Conservation (phyloP, 805 yeast genomes). For the Spathaspora sp. region DNA sequence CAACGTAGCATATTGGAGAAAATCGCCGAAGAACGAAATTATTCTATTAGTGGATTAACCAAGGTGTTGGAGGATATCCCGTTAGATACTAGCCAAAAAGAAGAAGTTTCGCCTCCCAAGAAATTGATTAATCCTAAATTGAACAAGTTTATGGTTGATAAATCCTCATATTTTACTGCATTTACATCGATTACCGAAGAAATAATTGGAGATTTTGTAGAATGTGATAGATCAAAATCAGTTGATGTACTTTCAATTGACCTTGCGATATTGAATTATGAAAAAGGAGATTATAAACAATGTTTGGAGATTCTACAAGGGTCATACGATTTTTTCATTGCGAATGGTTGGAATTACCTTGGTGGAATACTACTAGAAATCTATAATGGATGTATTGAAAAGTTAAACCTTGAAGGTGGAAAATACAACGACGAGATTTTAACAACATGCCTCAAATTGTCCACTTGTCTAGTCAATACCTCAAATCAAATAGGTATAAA, state of each 20-base stretch:
- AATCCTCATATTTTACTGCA: conserved; percentile 16
- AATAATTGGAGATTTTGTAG: conserved; percentile 50
- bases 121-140: background rate
- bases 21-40: conserved; percentile 19
- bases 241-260: conserved; percentile 76
- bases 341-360: conserved; percentile 72
- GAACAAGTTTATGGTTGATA: conserved; percentile 4
- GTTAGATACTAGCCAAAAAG: conserved; percentile 10
- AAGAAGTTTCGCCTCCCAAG: background rate
- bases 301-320: conserved; percentile 63
- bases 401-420: conserved; percentile 17
- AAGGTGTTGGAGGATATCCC: conserved; percentile 18
- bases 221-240: conserved; percentile 55
- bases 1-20: conserved; percentile 42
- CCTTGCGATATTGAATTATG: conserved; percentile 66
- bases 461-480: conserved; percentile 25
- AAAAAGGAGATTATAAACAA: conserved; percentile 49
- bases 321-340: conserved; percentile 64
- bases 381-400: conserved; percentile 65
- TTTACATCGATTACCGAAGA: conserved; percentile 55
- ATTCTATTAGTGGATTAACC: conserved; percentile 15
- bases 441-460: conserved; percentile 37
- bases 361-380: conserved; percentile 63
- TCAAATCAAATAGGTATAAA: conserved; percentile 3
- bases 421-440: conserved; percentile 26